A percentile compares a stretch with the other conserved stretches of the same genome.
These are phyloP conservation scores for Taphrina populina DNA, from an alignment of 1,139 yeast genomes.

Conservation along the genomic window DNA sequence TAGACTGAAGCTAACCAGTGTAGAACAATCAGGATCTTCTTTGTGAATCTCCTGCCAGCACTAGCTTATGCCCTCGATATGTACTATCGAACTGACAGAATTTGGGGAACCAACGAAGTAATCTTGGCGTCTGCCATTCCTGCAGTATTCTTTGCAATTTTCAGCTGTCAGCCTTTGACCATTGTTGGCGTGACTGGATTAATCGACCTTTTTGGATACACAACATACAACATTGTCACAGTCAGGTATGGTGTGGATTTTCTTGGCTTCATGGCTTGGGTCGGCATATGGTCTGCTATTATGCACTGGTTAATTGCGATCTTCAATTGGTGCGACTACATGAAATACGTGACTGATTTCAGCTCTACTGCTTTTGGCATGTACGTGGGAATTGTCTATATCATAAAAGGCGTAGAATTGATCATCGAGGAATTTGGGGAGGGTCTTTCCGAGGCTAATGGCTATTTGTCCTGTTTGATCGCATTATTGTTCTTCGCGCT, in stretches of 20 bases:
- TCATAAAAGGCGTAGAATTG: slow-evolving; percentile 86
- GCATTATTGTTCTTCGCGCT: slow-evolving; percentile 71
- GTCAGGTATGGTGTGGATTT: slow-evolving; percentile 62
- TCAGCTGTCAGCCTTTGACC: slow-evolving; percentile 88
- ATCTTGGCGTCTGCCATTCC: slow-evolving; percentile 80
- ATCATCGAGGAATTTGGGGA: slow-evolving; percentile 64
- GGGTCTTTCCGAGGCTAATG: slow-evolving; percentile 51
- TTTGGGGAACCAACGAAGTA: slow-evolving; percentile 90
- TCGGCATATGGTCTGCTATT: slow-evolving; percentile 85
- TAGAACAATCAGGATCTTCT: slow-evolving; percentile 26
- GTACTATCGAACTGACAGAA: slow-evolving; percentile 78
- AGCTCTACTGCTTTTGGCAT: slow-evolving; percentile 94
- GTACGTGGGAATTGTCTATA: slow-evolving; percentile 83
- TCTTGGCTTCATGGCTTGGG: slow-evolving; percentile 95
- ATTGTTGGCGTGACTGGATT: slow-evolving; percentile 97
- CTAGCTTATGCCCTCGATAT: slow-evolving; percentile 95
- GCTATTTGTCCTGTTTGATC: slow-evolving; percentile 72
- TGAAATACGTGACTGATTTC: slow-evolving; percentile 72
- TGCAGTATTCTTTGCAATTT: slow-evolving; percentile 80
- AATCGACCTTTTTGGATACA: slow-evolving; percentile 82
- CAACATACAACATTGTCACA: slow-evolving; percentile 76
- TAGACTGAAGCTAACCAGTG: background rate
- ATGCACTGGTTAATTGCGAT: slow-evolving; percentile 74
- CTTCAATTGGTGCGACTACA: slow-evolving; percentile 64
- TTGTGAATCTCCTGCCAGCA: slow-evolving; percentile 65